phyloP scores from a whole-genome alignment of 2,329 filamentous ascomycete genomes.

The Phyllosticta ampelicida region DNA sequence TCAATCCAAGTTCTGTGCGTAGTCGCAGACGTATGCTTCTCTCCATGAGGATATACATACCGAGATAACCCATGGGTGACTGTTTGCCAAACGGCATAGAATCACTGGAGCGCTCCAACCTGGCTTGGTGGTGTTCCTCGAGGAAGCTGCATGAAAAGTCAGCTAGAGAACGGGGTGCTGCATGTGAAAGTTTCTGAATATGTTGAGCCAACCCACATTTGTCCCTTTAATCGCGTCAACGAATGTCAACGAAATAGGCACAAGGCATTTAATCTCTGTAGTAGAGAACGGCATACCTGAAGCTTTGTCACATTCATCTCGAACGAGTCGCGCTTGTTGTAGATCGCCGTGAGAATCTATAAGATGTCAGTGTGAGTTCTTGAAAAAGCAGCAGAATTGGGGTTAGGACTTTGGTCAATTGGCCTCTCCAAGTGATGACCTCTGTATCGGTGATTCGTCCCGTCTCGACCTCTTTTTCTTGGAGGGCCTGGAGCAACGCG shows the following conservation, averaged over 20 bases:
- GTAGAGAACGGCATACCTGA: slow-evolving; percentile 43
- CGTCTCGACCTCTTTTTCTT: slow-evolving; percentile 58
- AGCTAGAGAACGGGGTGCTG: not conserved
- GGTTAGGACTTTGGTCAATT: slow-evolving; percentile 85
- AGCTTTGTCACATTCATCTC: slow-evolving; percentile 93
- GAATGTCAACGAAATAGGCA: not conserved
- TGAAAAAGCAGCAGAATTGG: not conserved
- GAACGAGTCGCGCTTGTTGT: slow-evolving; percentile 51
- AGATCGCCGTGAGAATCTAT: slow-evolving; percentile 71
- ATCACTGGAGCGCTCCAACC: not conserved
- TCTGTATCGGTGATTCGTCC: slow-evolving; percentile 61
- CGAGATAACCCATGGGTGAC: not conserved
- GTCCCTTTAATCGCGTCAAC: slow-evolving; percentile 32
- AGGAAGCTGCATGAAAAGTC: slow-evolving; percentile 55
- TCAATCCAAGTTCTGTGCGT: no score
- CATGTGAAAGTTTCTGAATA: not conserved
- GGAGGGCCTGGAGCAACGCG: slow-evolving; percentile 65
- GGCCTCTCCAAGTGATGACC: slow-evolving; percentile 87
- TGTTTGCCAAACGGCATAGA: not conserved
- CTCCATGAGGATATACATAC: not conserved
- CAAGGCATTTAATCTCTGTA: not conserved
- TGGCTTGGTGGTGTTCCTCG: slow-evolving; percentile 50
- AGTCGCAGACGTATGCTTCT: slow-evolving; percentile 25
- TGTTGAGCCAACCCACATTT: slow-evolving; percentile 36
- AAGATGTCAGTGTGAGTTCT: not conserved